phyloP scores from a whole-genome alignment of 345 rosid species.

The Isatis tinctoria region DNA sequence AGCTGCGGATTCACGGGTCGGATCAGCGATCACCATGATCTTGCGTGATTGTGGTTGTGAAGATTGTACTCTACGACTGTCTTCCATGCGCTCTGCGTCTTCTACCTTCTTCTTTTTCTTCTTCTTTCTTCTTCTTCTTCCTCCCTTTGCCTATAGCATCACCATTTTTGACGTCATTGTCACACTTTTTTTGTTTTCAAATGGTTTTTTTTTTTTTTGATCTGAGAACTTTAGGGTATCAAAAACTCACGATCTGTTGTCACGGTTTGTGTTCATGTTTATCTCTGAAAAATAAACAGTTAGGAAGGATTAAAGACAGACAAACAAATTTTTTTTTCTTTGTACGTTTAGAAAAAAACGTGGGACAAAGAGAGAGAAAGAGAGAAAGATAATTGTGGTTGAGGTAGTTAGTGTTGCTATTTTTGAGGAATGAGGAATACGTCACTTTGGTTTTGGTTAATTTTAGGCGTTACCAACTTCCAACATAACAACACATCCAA shows the following conservation, averaged over 20 bases:
- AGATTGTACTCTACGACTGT: constrained; percentile 25
- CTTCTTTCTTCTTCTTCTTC: not conserved
- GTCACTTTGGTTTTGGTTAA: constrained; percentile 13
- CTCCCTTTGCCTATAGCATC: constrained; percentile 8
- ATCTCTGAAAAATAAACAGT: constrained; percentile 7
- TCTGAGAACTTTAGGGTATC: constrained; percentile 8
- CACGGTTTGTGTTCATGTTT: constrained; percentile 20
- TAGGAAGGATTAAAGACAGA: constrained; percentile 5
- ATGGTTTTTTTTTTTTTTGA: not conserved
- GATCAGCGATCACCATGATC: constrained; percentile 75
- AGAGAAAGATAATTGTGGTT: constrained; percentile 17
- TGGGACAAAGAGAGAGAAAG: not conserved
- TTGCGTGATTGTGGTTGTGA: constrained; percentile 39
- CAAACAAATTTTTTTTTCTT: not conserved
- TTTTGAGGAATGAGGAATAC: constrained; percentile 15
- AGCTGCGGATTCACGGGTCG: constrained; percentile 57
- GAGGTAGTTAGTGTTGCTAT: constrained; percentile 20
- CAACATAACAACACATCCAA: not conserved
- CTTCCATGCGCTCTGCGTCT: constrained; percentile 30
- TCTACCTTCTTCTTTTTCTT: not conserved
- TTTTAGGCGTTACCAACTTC: constrained; percentile 16
- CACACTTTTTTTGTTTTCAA: not conserved
- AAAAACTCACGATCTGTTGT: constrained; percentile 13
- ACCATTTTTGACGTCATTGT: not conserved
- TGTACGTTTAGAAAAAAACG: not conserved